Evolutionary conservation across 768 basidiomycete species (phyloP).

Genomic region (Asterophora lycoperdoides): DNA sequence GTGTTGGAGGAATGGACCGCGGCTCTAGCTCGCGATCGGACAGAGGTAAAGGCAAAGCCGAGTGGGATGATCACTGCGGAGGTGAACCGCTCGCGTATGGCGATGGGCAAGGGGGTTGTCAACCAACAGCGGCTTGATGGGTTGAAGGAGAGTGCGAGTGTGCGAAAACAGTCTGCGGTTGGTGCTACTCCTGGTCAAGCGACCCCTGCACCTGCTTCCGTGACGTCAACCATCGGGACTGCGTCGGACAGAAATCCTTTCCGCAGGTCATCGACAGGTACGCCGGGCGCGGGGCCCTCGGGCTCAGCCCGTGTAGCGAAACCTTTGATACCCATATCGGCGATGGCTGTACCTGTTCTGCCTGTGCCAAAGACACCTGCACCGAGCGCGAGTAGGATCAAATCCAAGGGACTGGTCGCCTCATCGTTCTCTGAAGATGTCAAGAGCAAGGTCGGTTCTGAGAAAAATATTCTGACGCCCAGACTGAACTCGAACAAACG

Average conservation of each 20-base stretch:
- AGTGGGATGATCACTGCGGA: not conserved
- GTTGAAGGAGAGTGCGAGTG: slow-evolving; percentile 10
- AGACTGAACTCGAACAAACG: slow-evolving; percentile 3
- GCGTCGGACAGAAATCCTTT: slow-evolving; percentile 17
- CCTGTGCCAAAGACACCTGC: slow-evolving; percentile 6
- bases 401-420: not conserved
- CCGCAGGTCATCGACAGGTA: slow-evolving; percentile 11
- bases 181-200: not conserved
- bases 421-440: not conserved
- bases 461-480: not conserved
- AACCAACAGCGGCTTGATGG: slow-evolving; percentile 11
- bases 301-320: slow-evolving; percentile 7
- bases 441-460: not conserved
- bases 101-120: slow-evolving; percentile 1
- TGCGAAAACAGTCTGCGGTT: slow-evolving; percentile 5
- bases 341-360: slow-evolving; percentile 25
- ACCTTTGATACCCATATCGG: slow-evolving; percentile 22
- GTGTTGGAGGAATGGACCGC: slow-evolving; percentile 16
- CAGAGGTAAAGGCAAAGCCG: not conserved
- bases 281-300: too few relatives aligned
- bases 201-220: not conserved
- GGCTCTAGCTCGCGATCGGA: not conserved
- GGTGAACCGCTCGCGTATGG: slow-evolving; percentile 7
- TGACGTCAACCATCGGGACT: slow-evolving; percentile 3
- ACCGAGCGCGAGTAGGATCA: not conserved